Evolutionary conservation across 2,329 filamentous ascomycete genomes (phyloP).

Genomic region (Nigrograna mackinnonii): DNA sequence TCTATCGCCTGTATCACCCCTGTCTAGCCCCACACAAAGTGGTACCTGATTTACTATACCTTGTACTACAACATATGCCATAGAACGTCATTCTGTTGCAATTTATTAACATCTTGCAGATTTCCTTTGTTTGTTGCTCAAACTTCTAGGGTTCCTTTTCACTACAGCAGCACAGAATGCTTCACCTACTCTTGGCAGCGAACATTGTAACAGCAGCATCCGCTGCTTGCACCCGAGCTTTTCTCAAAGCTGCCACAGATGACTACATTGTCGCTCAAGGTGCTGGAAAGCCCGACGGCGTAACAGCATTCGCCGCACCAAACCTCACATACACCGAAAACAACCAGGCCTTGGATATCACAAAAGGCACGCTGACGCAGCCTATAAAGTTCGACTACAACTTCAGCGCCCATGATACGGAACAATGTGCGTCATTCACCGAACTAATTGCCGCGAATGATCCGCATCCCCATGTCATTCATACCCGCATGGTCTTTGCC

Average conservation of each 20-base stretch:
- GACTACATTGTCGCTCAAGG: slow-evolving; percentile 7
- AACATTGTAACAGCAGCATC: slow-evolving; percentile 1
- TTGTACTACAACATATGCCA: too few relatives aligned
- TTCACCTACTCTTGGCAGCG: neutral
- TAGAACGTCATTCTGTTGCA: too few relatives aligned
- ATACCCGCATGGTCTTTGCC: slow-evolving; percentile 7
- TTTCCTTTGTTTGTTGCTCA: neutral
- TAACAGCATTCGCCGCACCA: neutral
- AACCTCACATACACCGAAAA: slow-evolving; percentile 25
- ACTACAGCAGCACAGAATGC: too few relatives aligned
- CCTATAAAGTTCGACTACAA: slow-evolving; percentile 20
- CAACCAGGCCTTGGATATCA: slow-evolving; percentile 14
- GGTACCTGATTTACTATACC: too few relatives aligned
- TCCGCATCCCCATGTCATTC: slow-evolving; percentile 17
- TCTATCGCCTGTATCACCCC: too few relatives aligned
- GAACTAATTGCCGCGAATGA: slow-evolving; percentile 24
- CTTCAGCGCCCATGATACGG: slow-evolving; percentile 20
- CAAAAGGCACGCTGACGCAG: slow-evolving; percentile 17
- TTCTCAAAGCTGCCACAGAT: slow-evolving; percentile 9
- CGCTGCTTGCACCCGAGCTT: slow-evolving; percentile 8
- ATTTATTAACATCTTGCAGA: neutral
- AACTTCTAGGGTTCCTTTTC: too few relatives aligned
- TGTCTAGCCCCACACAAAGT: too few relatives aligned
- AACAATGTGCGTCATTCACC: slow-evolving; percentile 24
- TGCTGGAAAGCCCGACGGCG: slow-evolving; percentile 1